Base-by-base conservation (phyloP, 805 yeast species). In the Pichia ethanolica region DNA sequence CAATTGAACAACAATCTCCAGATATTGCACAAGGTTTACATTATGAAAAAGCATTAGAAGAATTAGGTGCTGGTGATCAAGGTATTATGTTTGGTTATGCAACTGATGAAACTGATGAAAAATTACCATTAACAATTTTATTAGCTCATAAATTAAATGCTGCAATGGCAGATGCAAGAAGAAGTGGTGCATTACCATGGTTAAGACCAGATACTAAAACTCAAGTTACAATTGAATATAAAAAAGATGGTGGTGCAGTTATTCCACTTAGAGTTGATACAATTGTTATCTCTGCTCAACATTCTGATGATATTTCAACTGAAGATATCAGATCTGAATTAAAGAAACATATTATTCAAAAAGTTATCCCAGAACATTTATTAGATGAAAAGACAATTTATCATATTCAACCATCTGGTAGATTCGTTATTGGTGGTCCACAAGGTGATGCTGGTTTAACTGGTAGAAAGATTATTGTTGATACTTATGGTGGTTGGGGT, bases 21-120 rank as follows among this genome's bases (percentile, higher is more conserved):
- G 99, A 93, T 76, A 93, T 93, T 66, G 99, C 99, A 55, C 98
- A 91, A 77, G 99, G 99, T 82, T 82, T 93, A 68, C 98, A 93
- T 75, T 86, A 86, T 75, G 97, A 93, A 70, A 81, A 84, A 75
- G 96, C 86, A 49, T 77, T 93, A 58, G 99, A 93, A 79, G 95
- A 93, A 53, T 82, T 93, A 67, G 99, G 99, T 73, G 99, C 99
- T 59, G 99, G 99, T 83, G 99, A 93, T 78, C 99, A 93, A 77
- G 99, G 99, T 85, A 93, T 93, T 71, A 93, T 93, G 99, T 93
- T 93, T 70, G 99, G 99, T 74, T 93, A 93, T 73, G 99, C 99
- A 63, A 84, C 98, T 56, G 97, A 93, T 67, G 99, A 93, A 79
- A 90, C 99, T 63, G 96, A 91, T 69, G 98, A 93, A 79, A 83